Base-by-base conservation (phyloP, 345 rosid genomes). In the Hypericum perforatum region DNA sequence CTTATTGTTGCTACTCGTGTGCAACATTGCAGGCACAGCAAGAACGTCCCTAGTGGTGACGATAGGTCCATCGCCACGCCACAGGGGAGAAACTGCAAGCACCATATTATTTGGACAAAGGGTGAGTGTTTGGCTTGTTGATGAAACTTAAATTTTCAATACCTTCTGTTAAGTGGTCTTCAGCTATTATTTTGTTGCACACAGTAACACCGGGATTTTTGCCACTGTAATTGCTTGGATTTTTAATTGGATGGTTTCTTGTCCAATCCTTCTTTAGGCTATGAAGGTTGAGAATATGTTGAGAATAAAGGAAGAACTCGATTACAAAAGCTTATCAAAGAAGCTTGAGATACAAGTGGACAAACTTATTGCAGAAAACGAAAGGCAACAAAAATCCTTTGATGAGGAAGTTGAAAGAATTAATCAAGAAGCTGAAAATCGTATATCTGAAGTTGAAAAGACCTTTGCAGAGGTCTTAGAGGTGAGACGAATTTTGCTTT, bases 221-320 rank as follows among this genome's bases (percentile, higher is more conserved):
- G 32, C 2, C 32, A 22, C 32, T 22, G 32, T 22, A 22, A 22
- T 22, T 22, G 32, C 32, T 22, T 22, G 32, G 4, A 22, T 22
- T 22, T 22, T 4, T 22, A 22, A 22, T 46, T 13, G 32, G 54
- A 39, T 43, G 14, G 39, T 37, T 39, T 7, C 41, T 14, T 14
- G 42, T 22, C 45, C 53, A 14, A 14, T 54, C 42, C 52, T 5
- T 52, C 12, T 45, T 29, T 37, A 68, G 72, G 72, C 72, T 11
- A 68, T 68, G 72, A 68, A 62, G 53, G 72, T 68, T 13, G 72
- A 68, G 56, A 68, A 68, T 39, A 68, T 68, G 72, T 57, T 68
- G 47, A 68, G 48, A 62, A 67, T 67, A 62, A 62, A 68, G 49
- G 72, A 68, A 50, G 72, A 68, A 47, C 62, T 68, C 43, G 72